Evolutionary conservation across 495 filamentous ascomycete genomes (phyloP), one percentile per base, ranked within the genome.

Genomic region (Penicillium alfredii): DNA sequence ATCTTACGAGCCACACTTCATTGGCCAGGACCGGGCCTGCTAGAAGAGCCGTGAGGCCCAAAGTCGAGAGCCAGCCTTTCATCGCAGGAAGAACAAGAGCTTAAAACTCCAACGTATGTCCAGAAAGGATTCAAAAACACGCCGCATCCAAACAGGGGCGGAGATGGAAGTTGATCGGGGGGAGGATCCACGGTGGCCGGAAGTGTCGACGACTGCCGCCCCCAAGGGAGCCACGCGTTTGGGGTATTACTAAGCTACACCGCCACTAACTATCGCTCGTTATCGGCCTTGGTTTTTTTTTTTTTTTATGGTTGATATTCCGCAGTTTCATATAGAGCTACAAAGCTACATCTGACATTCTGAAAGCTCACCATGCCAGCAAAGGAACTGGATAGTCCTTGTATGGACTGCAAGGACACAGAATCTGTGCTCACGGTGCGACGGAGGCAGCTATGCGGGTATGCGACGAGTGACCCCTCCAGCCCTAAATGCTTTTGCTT

Each of bases 1-100:
- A 51, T 55, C 74, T 45, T 53, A 82, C 74, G 49, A 86, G 67
- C 58, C 79, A 73, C 37, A 83, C 62, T 43, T 85, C 82, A 44
- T 68, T 69, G 31, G 69, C 77, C 40, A 77, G 71, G 58, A 69
- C 69, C 36, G 57, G 44, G 45, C 71, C 75, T 59, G 76, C 64
- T 30, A 72, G 38, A 22, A 72, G 42, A 49, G 68, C 74, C 56
- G 73, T 57, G 23, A 72, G 49, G 38, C 72, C 57, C 19, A 72
- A 53, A 22, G 65, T 60, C 49, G 63, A 60, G 45, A 71, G 56
- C 70, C 65, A 72, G 58, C 65, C 68, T 58, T 70, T 77, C 74
- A 73, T 78, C 40, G 40, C 68, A 54, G n/a, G n/a, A n/a, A n/a
- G n/a, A n/a, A n/a, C n/a, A n/a, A n/a, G n/a, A n/a, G n/a, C n/a